Evolutionary conservation across 139 green algal genomes (phyloP).

Genomic region (Auxenochlorella protothecoides): DNA sequence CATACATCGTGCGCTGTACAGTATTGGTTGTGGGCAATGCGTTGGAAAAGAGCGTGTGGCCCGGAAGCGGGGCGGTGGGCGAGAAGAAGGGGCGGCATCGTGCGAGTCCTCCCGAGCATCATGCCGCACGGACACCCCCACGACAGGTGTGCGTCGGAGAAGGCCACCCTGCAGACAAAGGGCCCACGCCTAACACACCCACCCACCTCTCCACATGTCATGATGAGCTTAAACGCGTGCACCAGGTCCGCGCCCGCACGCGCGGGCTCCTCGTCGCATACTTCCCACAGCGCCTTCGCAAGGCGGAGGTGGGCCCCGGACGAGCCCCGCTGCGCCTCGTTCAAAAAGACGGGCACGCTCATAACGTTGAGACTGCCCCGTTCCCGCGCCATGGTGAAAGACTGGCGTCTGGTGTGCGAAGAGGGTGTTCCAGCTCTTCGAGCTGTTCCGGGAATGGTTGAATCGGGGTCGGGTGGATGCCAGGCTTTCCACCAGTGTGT

Average conservation of each 20-base stretch:
- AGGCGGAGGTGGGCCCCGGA: constrained; percentile 15
- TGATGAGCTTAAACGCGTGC: constrained; percentile 11
- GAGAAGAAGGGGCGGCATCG: no score
- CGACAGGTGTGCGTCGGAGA: no score
- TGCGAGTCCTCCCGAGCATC: no score
- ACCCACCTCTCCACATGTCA: constrained; percentile 21
- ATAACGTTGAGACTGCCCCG: neutral
- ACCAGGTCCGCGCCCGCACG: constrained; percentile 13
- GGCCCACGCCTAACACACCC: neutral
- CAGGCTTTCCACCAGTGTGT: no score
- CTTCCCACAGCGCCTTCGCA: constrained; percentile 23
- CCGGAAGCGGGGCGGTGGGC: neutral
- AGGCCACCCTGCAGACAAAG: no score
- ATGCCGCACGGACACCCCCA: no score
- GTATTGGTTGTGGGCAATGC: neutral
- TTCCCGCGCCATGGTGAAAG: constrained; percentile 4
- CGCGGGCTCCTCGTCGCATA: constrained; percentile 3
- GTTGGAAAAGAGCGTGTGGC: neutral
- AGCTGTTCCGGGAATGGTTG: no score
- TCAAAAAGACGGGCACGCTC: constrained; percentile 17
- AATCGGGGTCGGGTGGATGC: no score
- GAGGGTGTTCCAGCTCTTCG: no score
- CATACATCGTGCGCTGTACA: neutral
- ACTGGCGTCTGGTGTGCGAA: neutral
- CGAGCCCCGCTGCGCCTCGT: constrained; percentile 22